Evolutionary conservation across 305 asterid genomes (phyloP).

Genomic region (Euphrasia arctica): DNA sequence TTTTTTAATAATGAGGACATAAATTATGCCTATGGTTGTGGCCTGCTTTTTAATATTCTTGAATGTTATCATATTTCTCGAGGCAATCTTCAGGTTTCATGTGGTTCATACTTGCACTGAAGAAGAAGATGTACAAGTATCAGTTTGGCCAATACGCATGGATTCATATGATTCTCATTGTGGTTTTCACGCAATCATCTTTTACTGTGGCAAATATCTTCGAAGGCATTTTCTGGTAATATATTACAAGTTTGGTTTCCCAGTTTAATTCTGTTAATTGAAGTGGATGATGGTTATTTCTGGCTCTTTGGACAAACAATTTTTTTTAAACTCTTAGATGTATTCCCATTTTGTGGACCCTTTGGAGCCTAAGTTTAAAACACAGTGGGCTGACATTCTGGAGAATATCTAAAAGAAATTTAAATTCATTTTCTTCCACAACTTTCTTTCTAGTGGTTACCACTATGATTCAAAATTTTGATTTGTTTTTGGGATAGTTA

Average conservation of each 20-base stretch:
- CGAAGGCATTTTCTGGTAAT: constrained; percentile 95
- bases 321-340: background rate
- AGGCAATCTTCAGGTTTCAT: constrained; percentile 65
- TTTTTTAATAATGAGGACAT: background rate
- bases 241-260: constrained; percentile 16
- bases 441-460: background rate
- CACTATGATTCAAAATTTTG: background rate
- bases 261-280: background rate
- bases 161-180: constrained; percentile 98
- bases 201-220: constrained; percentile 96
- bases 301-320: background rate
- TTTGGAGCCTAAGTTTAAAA: background rate
- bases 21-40: constrained; percentile 5
- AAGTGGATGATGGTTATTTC: background rate
- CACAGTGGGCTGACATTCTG: background rate
- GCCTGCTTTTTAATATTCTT: constrained; percentile 3
- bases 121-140: constrained; percentile 98
- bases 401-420: background rate
- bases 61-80: background rate
- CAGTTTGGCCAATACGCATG: constrained; percentile 98
- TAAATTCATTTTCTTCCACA: background rate
- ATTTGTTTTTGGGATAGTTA: background rate
- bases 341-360: background rate
- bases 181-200: constrained; percentile 92
- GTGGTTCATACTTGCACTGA: constrained; percentile 95